Evolutionary conservation across 495 filamentous ascomycete species (phyloP).

Genomic region (Pyrenopolyporus hunteri): DNA sequence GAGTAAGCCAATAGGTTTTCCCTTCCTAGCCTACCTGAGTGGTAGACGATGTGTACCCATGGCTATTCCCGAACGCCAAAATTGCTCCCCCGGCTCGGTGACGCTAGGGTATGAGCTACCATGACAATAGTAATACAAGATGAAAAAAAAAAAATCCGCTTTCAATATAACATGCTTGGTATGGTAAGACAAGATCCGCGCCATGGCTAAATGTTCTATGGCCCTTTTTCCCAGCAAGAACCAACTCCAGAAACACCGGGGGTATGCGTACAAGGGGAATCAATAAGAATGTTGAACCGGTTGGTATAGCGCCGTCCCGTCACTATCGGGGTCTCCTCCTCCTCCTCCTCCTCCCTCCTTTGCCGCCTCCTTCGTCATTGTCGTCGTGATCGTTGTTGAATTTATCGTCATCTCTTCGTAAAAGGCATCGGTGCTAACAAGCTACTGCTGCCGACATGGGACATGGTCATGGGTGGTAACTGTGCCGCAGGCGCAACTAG

Average conservation of each 20-base stretch:
- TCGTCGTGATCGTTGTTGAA: slow-evolving; percentile 26
- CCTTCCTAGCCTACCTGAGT: slow-evolving; percentile 5
- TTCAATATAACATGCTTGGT: slow-evolving; percentile 14
- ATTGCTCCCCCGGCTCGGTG: neutral
- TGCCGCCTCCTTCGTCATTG: slow-evolving; percentile 12
- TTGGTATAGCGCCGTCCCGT: slow-evolving; percentile 7
- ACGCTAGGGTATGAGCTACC: slow-evolving; percentile 2
- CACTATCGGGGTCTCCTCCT: no score
- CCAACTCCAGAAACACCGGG: slow-evolving; percentile 12
- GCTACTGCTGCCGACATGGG: slow-evolving; percentile 44
- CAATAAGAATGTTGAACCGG: slow-evolving; percentile 13
- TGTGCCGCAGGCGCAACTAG: slow-evolving; percentile 37
- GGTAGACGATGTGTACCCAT: neutral
- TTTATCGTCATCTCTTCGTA: slow-evolving; percentile 44
- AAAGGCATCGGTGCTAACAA: slow-evolving; percentile 47
- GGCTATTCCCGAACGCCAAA: slow-evolving; percentile 14
- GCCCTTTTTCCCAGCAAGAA: slow-evolving; percentile 22
- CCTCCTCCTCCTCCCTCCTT: no score
- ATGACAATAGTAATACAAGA: slow-evolving; percentile 14
- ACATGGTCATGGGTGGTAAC: slow-evolving; percentile 53
- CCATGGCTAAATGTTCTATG: slow-evolving; percentile 25
- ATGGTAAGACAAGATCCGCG: slow-evolving; percentile 13
- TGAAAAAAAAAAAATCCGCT: slow-evolving; percentile 15
- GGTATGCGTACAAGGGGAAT: slow-evolving; percentile 31
- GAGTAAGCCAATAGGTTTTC: neutral